Evolutionary conservation across 208 protist species (phyloP).

Genomic region (Zelonia costaricensis): DNA sequence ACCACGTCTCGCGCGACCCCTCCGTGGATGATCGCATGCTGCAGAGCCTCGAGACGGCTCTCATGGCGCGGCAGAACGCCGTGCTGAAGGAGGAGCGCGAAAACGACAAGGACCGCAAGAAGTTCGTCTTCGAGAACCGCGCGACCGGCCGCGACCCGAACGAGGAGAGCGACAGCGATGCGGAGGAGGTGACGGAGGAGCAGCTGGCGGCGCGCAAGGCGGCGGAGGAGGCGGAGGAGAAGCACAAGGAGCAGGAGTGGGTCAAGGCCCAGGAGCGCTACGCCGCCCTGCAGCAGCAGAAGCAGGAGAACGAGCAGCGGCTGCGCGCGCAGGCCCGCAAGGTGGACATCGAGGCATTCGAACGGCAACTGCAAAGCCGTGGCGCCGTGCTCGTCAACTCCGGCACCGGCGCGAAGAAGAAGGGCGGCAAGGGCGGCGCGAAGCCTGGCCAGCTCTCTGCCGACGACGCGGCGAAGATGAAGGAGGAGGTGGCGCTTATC

Average conservation of each 20-base stretch:
- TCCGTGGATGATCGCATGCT: slow-evolving; percentile 42
- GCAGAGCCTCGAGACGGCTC: slow-evolving; percentile 40
- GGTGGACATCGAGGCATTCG: slow-evolving; percentile 62
- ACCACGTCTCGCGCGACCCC: slow-evolving; percentile 35
- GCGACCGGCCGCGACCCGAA: slow-evolving; percentile 43
- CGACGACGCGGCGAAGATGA: slow-evolving; percentile 58
- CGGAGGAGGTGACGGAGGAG: slow-evolving; percentile 38
- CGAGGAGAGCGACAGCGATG: slow-evolving; percentile 49
- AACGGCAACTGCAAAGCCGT: slow-evolving; percentile 52
- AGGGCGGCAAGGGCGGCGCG: slow-evolving; percentile 43
- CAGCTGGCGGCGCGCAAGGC: slow-evolving; percentile 31
- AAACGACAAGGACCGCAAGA: slow-evolving; percentile 59
- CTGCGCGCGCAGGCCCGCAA: slow-evolving; percentile 53
- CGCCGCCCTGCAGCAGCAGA: slow-evolving; percentile 54
- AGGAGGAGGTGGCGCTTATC: slow-evolving; percentile 46
- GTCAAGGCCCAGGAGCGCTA: slow-evolving; percentile 45
- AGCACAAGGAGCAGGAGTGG: slow-evolving; percentile 45
- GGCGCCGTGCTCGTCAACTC: slow-evolving; percentile 70
- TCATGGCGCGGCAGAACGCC: slow-evolving; percentile 52
- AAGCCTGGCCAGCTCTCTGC: slow-evolving; percentile 44
- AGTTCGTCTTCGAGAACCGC: slow-evolving; percentile 47
- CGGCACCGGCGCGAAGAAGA: slow-evolving; percentile 36
- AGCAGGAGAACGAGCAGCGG: slow-evolving; percentile 57
- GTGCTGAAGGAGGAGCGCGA: slow-evolving; percentile 68
- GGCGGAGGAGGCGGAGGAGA: slow-evolving; percentile 40